phyloP scores from a whole-genome alignment of 1,284 basidiomycete species.

The Ceratobasidium sp. region DNA sequence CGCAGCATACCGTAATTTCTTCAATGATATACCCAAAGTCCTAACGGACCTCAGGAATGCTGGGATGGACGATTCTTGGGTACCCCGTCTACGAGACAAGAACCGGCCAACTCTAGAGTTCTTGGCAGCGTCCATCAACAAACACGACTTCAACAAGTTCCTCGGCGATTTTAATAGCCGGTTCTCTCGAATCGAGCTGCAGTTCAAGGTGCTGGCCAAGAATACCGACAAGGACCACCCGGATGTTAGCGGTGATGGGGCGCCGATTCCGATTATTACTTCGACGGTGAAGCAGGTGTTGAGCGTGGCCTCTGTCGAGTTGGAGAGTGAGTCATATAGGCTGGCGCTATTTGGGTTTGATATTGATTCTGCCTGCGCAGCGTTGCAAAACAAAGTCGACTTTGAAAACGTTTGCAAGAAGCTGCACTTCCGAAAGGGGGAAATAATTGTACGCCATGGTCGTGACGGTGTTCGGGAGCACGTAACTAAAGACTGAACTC shows the following conservation, averaged over 20 bases:
- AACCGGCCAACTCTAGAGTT: constrained; percentile 39
- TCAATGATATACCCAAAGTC: constrained; percentile 67
- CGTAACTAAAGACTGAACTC: not conserved
- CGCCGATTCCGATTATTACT: constrained; percentile 52
- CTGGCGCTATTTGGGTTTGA: not conserved
- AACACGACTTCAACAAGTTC: constrained; percentile 84
- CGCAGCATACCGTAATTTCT: constrained; percentile 72
- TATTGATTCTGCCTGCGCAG: constrained; percentile 13
- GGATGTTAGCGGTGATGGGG: constrained; percentile 70
- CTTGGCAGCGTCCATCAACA: constrained; percentile 65
- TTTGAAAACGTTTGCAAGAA: constrained; percentile 83
- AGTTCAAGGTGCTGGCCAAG: constrained; percentile 78
- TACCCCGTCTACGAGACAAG: constrained; percentile 61
- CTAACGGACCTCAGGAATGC: constrained; percentile 21
- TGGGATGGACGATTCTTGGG: constrained; percentile 32
- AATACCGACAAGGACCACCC: constrained; percentile 73
- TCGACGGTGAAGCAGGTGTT: constrained; percentile 34
- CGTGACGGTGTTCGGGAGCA: too few relatives aligned
- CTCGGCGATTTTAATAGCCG: constrained; percentile 87
- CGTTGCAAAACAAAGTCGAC: constrained; percentile 72
- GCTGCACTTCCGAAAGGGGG: constrained; percentile 78
- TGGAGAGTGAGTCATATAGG: constrained; percentile 21
- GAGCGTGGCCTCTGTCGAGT: constrained; percentile 50
- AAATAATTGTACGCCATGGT: constrained; percentile 74
- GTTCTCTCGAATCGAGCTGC: constrained; percentile 78